Percentiles rank a stretch among this genome's conserved stretches.
Conservation (phyloP, 1,284 basidiomycete species). For the Albatrellus sp. region DNA sequence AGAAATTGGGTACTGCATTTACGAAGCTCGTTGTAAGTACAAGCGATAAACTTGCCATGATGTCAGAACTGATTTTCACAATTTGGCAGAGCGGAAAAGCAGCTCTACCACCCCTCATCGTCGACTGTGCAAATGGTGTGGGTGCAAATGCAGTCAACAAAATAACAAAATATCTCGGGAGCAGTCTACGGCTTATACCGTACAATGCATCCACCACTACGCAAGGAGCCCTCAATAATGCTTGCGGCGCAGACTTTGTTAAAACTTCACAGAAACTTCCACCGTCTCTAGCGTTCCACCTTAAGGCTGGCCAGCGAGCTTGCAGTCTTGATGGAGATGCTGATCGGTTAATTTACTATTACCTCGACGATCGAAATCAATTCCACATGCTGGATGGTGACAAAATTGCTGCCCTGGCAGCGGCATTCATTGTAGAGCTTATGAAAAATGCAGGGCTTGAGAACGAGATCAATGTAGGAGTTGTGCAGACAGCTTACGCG, state of each 20-base stretch:
- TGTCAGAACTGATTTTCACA: constrained; percentile 3
- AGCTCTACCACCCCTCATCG: constrained; percentile 49
- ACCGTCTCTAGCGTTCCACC: constrained; percentile 47
- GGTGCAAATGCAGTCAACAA: constrained; percentile 64
- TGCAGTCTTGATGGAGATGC: constrained; percentile 97
- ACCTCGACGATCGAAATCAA: constrained; percentile 61
- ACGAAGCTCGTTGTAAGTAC: constrained; percentile 72
- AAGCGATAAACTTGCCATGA: constrained; percentile 7
- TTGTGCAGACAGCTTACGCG: constrained; percentile 98
- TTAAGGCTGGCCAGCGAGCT: constrained; percentile 65
- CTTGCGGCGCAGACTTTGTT: constrained; percentile 94
- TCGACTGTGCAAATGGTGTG: constrained; percentile 98
- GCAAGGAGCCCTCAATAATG: constrained; percentile 69
- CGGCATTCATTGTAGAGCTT: constrained; percentile 87
- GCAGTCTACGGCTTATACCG: constrained; percentile 41
- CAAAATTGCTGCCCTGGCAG: constrained; percentile 93
- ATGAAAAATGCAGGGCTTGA: constrained; percentile 77
- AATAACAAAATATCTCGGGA: constrained; percentile 44
- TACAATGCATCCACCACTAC: constrained; percentile 60
- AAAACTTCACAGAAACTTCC: constrained; percentile 87
- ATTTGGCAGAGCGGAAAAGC: constrained; percentile 47
- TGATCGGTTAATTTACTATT: constrained; percentile 94
- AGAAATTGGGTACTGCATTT: constrained; percentile 80
- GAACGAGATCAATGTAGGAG: constrained; percentile 67
- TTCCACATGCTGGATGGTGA: constrained; percentile 97